Base-by-base conservation (phyloP, 768 basidiomycete genomes). In the Daedaleopsis nitida region DNA sequence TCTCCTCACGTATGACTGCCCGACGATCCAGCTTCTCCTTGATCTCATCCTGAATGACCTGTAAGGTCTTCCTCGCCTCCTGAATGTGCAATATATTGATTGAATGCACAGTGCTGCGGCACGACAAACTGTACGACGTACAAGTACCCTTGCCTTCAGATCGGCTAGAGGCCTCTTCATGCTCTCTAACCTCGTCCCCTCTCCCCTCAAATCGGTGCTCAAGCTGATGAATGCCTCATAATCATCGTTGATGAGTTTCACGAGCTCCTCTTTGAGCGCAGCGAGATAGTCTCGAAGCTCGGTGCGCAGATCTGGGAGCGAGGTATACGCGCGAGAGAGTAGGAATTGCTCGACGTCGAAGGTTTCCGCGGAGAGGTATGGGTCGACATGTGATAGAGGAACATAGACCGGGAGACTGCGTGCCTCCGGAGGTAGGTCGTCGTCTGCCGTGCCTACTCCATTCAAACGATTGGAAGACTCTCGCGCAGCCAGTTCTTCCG, bases 161-260 rank as follows among this genome's bases (percentile, higher is more conserved):
- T 77, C 80, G 10, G 69, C 74, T 54, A 99, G 72, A 0, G 96
- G 96, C 24, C 73, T 73, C 65, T 87, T 86, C 59, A 99, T 71
- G 59, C 82, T 78, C 59, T 82, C 80, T 66, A 96, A 72, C 64
- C 93, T 80, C 42, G 80, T 78, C 3, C 91, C 90, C 75, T 98
- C 96, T 47, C 90, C 94, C 65, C 87, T 83, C 65, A 98, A 73
- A 68, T 98, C 94, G 3, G 96, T 95, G 65, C 96, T 96, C 34
- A 99, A 80, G 67, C 92, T 94, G 69, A 98, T 96, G 72, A 98
- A 99, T 14, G 95, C 95, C 73, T 95, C 95, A 70, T 98, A 99
- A 76, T 98, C 97, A 67, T 94, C 90, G 74, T 99, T 98, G 72
- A 98, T 97, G 69, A 98, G 86, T 69, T 87, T 87, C 34, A 98